Base-by-base conservation (phyloP, 2,329 filamentous ascomycete species). In the Emergomyces africanus region DNA sequence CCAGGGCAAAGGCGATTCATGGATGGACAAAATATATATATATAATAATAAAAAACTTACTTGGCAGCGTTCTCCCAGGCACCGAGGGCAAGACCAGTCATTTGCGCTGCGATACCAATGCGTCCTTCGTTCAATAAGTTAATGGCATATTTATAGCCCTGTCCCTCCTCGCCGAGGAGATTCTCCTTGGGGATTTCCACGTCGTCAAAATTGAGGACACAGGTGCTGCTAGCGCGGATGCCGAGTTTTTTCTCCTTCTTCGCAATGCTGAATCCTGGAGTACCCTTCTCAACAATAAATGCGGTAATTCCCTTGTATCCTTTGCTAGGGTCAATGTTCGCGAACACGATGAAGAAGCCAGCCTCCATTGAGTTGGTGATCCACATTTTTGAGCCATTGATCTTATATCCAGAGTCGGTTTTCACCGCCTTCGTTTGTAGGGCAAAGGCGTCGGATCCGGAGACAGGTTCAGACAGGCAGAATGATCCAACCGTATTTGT, bases 201-300 rank as follows among this genome's bases (percentile, higher is more conserved):
- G 69, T 99, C 94, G 75, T 99, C 94, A 68, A 99, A 95, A 81
- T 89, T 97, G 73, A 99, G 81, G 63, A 96, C 92, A 75, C 94
- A 99, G 37, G 94, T 99, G 77, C 89, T 95, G 77, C 89, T 95
- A 58, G 94, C 94, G 70, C 83, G 87, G 78, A 99, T 99, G 61
- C 94, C 94, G 54, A 99, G 85, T 81, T 99, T 99, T 87, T 97
- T 97, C 81, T 99, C 94, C 81, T 99, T 99, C 83, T 99, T 99
- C 46, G 94, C 90, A 69, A 99, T 95, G 62, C 83, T 86, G 80
- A 99, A 96, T 39, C 94, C 94, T 59, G 87, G 85, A 55, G 84
- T 88, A 68, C 81, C 86, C 79, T 96, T 96, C 76, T 96, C 91
- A 48, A 97, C 86, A 62, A 99, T 79, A 72, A 99, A 99, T 57